Evolutionary conservation across 176 grass and related monocot genomes (phyloP), one percentile per base, ranked within the genome.

Genomic region (Carex parvula): DNA sequence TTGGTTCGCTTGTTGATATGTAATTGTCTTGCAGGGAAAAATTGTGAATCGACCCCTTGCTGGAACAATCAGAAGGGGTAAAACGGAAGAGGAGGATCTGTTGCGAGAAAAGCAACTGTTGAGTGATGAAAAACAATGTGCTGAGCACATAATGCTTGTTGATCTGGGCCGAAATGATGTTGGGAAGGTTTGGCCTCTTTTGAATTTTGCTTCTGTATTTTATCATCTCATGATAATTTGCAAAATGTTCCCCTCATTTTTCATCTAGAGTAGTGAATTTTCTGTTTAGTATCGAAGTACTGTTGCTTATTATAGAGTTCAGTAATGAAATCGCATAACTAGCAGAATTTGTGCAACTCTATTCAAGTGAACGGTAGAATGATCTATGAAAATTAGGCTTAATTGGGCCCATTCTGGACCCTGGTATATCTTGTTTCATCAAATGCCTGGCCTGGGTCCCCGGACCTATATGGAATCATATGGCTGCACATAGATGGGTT

Each of bases 141-240:
- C 95, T 3, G 95, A 98, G 53, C 95, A 98, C 81, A 98, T 92
- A 60, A 94, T 98, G 92, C 82, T 98, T 20, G 90, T 98, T 68
- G 95, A 98, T 90, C 88, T 98, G 44, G 95, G 95, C 9, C 83
- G 92, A 10, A 98, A 98, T 88, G 95, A 98, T 91, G 90, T 98
- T 48, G 92, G 91, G 83, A 95, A 89, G 92, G 92, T 94, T 74
- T 65, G 30, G 2, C 0, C 84, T 82, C 74, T 70, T 18, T 6
- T 48, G 32, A 80, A 71, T 65, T 46, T 33, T 32, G 29, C 29
- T 44, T 69, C 24, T 53, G 15, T 39, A 16, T 64, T 30, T 71
- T 39, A 46, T 42, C 20, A 8, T 71, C 39, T 71, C 68, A 46
- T 71, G 16, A 71, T 71, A 46, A n/a, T 71, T 39, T 21, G 39